Conservation (phyloP, 164 flowering plant genomes). For the Umbilicus rupestris region DNA sequence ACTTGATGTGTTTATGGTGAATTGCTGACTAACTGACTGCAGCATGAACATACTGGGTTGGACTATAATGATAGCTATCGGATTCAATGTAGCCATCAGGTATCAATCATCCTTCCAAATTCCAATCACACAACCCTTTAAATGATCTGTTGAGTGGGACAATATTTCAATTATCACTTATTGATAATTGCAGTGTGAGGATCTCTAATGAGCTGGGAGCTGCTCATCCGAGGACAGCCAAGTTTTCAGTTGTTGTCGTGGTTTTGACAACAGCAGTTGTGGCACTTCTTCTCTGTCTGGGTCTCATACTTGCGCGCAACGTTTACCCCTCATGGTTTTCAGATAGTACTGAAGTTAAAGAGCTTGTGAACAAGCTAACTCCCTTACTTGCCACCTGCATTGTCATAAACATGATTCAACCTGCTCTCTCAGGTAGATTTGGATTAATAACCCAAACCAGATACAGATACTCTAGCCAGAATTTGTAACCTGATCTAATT, state of each 20-base stretch:
- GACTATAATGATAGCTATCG: slow-evolving; percentile 5
- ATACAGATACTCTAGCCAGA: neutral
- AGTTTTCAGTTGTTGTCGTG: slow-evolving; percentile 47
- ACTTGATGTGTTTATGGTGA: neutral
- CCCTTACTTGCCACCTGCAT: slow-evolving; percentile 40
- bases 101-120: neutral
- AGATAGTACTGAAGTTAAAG: slow-evolving; percentile 22
- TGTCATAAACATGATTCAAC: slow-evolving; percentile 44
- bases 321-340: slow-evolving; percentile 40
- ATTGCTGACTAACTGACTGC: neutral
- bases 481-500: neutral
- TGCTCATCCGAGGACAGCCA: slow-evolving; percentile 54
- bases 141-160: neutral
- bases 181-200: slow-evolving; percentile 42
- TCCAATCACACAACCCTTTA: neutral
- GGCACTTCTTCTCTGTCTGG: slow-evolving; percentile 26
- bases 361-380: slow-evolving; percentile 35
- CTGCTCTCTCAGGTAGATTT: slow-evolving; percentile 46
- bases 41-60: slow-evolving; percentile 11
- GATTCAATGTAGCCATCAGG: slow-evolving; percentile 8
- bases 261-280: slow-evolving; percentile 28
- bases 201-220: slow-evolving; percentile 73
- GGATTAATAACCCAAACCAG: neutral
- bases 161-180: neutral
- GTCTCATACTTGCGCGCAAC: slow-evolving; percentile 24